Evolutionary conservation across 495 filamentous ascomycete genomes (phyloP), one percentile per base, ranked within the genome.

Genomic region (Jackrogersella multiformis): DNA sequence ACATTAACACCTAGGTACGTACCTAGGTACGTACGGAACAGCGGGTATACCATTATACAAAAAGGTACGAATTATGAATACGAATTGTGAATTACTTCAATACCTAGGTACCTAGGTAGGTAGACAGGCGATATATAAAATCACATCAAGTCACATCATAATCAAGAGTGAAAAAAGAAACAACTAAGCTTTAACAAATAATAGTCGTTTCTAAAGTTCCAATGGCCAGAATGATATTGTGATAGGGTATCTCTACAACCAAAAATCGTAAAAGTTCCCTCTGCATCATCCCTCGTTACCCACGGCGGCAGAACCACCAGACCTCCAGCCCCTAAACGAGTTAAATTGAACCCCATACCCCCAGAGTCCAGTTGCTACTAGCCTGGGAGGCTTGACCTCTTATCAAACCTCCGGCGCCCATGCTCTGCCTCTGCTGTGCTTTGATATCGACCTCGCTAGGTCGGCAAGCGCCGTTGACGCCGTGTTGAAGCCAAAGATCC

Each of bases 401-500:
- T 52, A 83, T 77, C 66, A 79, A 69, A 61, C 87, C 75, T 45
- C 87, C 87, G 0, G 88, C 82, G 16, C 85, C 86, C 69, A 88
- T 77, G 71, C 86, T 89, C 77, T 86, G 83, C 61, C 86, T 79
- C 62, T 85, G 85, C 69, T 76, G 83, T 36, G 77, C 81, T 74
- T 81, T 82, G 56, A 77, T 76, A 59, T 84, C 81, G 8, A 83
- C 78, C 24, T 94, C 91, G 28, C 76, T 78, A 12, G 89, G 84
- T 70, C 83, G 85, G 61, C 79, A 87, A 0, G 91, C 91, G 3
- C 92, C 92, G 16, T 86, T 83, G 36, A 89, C 77, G 2, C 93
- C 93, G 66, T 95, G 85, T 61, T 89, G 87, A 56, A 92, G 78
- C 80, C 92, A 97, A 35, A 87, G 85, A 45, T 99, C 96, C 38